phyloP scores from a whole-genome alignment of 1,284 basidiomycete genomes.

The Ceratobasidium sp. region DNA sequence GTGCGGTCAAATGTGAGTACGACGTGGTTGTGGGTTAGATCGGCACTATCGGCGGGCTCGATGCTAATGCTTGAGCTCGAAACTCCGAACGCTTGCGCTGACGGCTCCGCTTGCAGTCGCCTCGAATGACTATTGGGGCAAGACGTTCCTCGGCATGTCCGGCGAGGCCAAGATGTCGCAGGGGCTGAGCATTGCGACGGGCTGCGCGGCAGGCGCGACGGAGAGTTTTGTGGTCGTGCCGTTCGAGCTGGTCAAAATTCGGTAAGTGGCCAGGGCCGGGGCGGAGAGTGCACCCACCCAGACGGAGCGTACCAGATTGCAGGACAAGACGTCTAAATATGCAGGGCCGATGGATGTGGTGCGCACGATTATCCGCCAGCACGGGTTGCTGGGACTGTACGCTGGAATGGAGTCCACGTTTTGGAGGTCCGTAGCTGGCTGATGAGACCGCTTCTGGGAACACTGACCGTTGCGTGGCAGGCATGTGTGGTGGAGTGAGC shows the following conservation, averaged over 20 bases:
- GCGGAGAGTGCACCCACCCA: conserved; percentile 13
- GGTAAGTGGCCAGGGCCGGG: conserved; percentile 57
- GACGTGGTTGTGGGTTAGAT: conserved; percentile 2
- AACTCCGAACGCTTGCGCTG: conserved; percentile 15
- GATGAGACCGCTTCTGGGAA: not conserved
- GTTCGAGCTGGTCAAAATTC: conserved; percentile 96
- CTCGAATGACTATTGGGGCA: conserved; percentile 94
- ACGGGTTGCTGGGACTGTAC: conserved; percentile 85
- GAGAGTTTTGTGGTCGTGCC: conserved; percentile 94
- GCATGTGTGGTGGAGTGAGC: conserved; percentile 76
- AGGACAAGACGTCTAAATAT: conserved; percentile 71
- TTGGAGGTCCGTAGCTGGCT: conserved; percentile 71
- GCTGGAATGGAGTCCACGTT: conserved; percentile 93
- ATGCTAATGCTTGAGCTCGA: conserved; percentile 19
- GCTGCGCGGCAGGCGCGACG: conserved; percentile 92
- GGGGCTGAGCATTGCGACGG: conserved; percentile 83
- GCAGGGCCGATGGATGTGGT: conserved; percentile 92
- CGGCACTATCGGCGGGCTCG: conserved; percentile 3
- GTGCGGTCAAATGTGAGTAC: conserved; percentile 91
- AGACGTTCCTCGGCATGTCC: conserved; percentile 64
- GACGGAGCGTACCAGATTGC: conserved; percentile 62
- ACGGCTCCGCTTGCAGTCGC: conserved; percentile 53
- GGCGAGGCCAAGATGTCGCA: conserved; percentile 89
- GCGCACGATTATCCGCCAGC: conserved; percentile 73
- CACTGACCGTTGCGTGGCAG: conserved; percentile 52